phyloP scores from a whole-genome alignment of 108 stramenopile genomes.

The Craspedostauros australis region DNA sequence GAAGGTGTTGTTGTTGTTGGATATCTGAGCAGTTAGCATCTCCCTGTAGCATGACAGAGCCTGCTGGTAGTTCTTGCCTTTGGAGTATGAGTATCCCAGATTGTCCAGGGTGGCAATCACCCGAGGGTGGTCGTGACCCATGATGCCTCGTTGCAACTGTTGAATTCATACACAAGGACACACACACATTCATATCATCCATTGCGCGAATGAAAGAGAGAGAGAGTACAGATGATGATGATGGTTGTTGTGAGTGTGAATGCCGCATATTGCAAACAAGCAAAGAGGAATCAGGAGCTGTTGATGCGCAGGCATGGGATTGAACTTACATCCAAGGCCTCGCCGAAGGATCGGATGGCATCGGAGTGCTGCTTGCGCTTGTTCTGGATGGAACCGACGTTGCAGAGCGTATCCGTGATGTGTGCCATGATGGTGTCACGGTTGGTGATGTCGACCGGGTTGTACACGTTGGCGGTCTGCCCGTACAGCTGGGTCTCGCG shows the following conservation, averaged over 20 bases:
- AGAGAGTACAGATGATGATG: too few species aligned
- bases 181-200: too few species aligned
- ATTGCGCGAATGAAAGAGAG: too few species aligned
- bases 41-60: constrained; percentile 35
- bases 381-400: constrained; percentile 41
- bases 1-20: constrained; percentile 23
- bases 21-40: constrained; percentile 36
- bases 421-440: constrained; percentile 26
- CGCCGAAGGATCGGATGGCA: constrained; percentile 29
- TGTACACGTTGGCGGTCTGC: too few species aligned
- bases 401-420: constrained; percentile 37
- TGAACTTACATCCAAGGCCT: constrained; percentile 32
- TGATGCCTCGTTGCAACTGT: constrained; percentile 27
- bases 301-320: too few species aligned
- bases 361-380: constrained; percentile 30
- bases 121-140: constrained; percentile 33
- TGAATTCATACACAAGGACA: not conserved
- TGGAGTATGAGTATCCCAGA: constrained; percentile 42
- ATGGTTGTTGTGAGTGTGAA: too few species aligned
- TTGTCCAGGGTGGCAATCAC: constrained; percentile 46
- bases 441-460: not conserved
- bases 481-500: too few species aligned
- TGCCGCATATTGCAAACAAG: too few species aligned
- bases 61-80: constrained; percentile 32
- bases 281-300: too few species aligned